Conservation (phyloP, 1,284 basidiomycete species). For the Phaffia rhodozyma region DNA sequence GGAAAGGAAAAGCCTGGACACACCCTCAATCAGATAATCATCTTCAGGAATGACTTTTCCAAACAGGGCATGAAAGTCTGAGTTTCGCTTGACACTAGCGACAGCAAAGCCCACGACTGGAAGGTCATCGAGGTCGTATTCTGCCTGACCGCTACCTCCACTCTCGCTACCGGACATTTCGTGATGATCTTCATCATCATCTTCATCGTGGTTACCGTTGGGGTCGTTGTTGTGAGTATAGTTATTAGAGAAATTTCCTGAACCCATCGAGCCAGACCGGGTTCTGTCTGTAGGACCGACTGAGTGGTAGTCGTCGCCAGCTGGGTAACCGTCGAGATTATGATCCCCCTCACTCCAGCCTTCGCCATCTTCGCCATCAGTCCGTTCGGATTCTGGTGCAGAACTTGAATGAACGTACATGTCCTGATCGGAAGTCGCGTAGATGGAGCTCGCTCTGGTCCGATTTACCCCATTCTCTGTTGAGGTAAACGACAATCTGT, state of each 20-base stretch:
- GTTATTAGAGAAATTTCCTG: neutral
- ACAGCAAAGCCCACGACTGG: slow-evolving; percentile 90
- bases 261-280: neutral
- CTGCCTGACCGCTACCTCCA: slow-evolving; percentile 22
- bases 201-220: slow-evolving; percentile 14
- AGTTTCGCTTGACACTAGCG: slow-evolving; percentile 85
- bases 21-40: slow-evolving; percentile 96
- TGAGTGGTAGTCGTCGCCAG: neutral
- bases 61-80: slow-evolving; percentile 92
- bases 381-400: neutral
- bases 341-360: neutral
- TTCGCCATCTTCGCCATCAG: neutral
- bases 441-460: no score
- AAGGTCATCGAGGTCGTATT: slow-evolving; percentile 44
- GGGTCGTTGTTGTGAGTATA: neutral
- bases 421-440: no score
- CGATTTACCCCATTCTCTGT: no score
- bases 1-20: slow-evolving; percentile 21
- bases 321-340: neutral
- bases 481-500: no score
- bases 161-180: slow-evolving; percentile 40
- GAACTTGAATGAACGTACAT: no score
- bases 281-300: neutral
- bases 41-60: slow-evolving; percentile 70
- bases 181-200: slow-evolving; percentile 34